Conservation (phyloP, 2,329 filamentous ascomycete genomes). For the Huntiella bhutanensis region DNA sequence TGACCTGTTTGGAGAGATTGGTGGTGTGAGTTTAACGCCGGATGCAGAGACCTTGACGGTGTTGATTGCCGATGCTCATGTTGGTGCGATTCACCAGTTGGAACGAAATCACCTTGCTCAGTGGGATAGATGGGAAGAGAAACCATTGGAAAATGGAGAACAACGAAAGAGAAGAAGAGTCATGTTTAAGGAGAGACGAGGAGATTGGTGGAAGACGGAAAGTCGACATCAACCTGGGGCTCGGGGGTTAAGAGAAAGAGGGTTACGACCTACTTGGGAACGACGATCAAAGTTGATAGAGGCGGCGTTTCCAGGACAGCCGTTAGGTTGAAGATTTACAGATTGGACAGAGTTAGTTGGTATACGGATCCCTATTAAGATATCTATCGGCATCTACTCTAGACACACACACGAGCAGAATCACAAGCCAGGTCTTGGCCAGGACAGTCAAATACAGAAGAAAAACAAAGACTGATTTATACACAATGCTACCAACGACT, state of each 20-base stretch:
- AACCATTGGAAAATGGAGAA: not conserved
- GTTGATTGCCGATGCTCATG: constrained; percentile 43
- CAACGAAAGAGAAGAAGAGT: not conserved
- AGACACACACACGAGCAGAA: no score
- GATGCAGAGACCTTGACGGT: constrained; percentile 50
- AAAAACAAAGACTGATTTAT: not conserved
- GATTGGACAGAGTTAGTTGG: no score
- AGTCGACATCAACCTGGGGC: not conserved
- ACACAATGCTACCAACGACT: no score
- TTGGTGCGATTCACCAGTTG: constrained; percentile 49
- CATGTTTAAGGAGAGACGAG: not conserved
- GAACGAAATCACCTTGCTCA: constrained; percentile 22
- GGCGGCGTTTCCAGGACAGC: not conserved
- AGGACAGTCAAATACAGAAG: not conserved
- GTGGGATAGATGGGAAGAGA: not conserved
- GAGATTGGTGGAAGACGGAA: not conserved
- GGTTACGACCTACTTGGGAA: not conserved
- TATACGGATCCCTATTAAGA: no score
- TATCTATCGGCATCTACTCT: no score
- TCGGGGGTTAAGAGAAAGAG: not conserved
- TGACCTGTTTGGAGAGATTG: constrained; percentile 59
- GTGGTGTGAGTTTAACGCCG: constrained; percentile 46
- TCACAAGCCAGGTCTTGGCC: not conserved
- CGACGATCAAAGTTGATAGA: not conserved
- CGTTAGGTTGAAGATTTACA: not conserved